Evolutionary conservation across 1,284 basidiomycete species (phyloP).

Genomic region (Sanghuangporus weigelae): DNA sequence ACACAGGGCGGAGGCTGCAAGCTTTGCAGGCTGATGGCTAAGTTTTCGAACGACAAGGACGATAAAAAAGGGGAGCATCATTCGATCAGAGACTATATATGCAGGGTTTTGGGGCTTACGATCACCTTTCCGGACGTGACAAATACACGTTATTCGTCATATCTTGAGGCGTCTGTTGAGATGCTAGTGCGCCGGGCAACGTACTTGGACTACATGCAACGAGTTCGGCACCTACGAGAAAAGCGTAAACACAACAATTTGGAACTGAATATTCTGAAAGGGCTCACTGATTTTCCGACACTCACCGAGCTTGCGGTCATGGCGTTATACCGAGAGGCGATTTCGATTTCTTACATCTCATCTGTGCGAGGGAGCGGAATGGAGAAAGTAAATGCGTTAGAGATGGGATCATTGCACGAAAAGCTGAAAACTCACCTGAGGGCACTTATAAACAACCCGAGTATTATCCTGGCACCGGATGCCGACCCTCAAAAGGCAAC

Average conservation of each 20-base stretch:
- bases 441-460: too few relatives aligned
- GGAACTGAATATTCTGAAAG: constrained; percentile 13
- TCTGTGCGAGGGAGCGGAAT: too few relatives aligned
- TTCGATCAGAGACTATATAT: constrained; percentile 23
- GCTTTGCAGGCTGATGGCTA: constrained; percentile 25
- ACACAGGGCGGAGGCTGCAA: constrained; percentile 28
- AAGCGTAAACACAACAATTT: constrained; percentile 13
- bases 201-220: neutral
- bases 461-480: too few relatives aligned
- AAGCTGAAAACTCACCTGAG: too few relatives aligned
- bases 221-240: neutral
- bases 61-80: constrained; percentile 25
- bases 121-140: constrained; percentile 14
- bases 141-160: constrained; percentile 2
- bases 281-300: constrained; percentile 9
- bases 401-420: too few relatives aligned
- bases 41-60: constrained; percentile 31
- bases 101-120: neutral
- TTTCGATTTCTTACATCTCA: too few relatives aligned
- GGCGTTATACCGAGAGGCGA: too few relatives aligned
- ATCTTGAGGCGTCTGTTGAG: neutral
- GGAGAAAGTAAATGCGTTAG: too few relatives aligned
- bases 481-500: too few relatives aligned
- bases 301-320: constrained; percentile 17
- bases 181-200: neutral